Conservation (phyloP, 768 basidiomycete genomes). For the Boletus tylopilopsis region DNA sequence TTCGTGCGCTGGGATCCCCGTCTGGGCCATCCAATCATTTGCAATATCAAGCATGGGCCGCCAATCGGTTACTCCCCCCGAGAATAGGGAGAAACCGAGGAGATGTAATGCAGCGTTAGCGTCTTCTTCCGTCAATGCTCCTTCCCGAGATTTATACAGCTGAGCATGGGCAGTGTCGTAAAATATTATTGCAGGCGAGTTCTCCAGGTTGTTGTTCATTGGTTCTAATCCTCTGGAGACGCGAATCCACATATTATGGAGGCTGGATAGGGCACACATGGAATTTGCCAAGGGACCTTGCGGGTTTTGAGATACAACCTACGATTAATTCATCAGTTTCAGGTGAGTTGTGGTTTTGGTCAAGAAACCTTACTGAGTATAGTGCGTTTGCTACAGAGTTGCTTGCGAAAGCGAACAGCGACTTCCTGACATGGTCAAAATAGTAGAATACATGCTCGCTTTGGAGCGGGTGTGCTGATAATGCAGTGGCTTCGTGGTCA, state of each 20-base stretch:
- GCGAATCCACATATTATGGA: constrained; percentile 62
- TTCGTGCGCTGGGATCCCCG: constrained; percentile 57
- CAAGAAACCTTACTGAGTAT: constrained; percentile 51
- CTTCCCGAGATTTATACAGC: constrained; percentile 53
- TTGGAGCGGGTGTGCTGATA: constrained; percentile 43
- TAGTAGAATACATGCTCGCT: constrained; percentile 68
- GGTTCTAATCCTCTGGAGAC: constrained; percentile 60
- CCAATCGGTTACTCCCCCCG: constrained; percentile 69
- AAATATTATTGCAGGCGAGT: constrained; percentile 58
- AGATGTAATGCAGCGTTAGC: constrained; percentile 79
- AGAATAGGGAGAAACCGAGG: constrained; percentile 67
- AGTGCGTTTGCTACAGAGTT: constrained; percentile 60
- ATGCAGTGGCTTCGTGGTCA: constrained; percentile 15
- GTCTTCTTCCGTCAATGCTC: constrained; percentile 59
- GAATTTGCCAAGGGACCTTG: constrained; percentile 69
- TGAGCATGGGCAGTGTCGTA: constrained; percentile 66
- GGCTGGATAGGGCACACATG: constrained; percentile 69
- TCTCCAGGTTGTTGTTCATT: constrained; percentile 49
- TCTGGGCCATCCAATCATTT: constrained; percentile 72
- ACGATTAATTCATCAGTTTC: constrained; percentile 11
- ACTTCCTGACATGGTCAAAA: constrained; percentile 65
- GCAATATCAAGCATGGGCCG: constrained; percentile 63
- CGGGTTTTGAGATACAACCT: constrained; percentile 59
- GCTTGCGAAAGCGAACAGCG: constrained; percentile 64
- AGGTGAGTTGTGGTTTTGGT: constrained; percentile 1